These are phyloP conservation scores for Oxytropis ochrocephala DNA, from an alignment of 306 rosid genomes.

Conservation along the genomic window DNA sequence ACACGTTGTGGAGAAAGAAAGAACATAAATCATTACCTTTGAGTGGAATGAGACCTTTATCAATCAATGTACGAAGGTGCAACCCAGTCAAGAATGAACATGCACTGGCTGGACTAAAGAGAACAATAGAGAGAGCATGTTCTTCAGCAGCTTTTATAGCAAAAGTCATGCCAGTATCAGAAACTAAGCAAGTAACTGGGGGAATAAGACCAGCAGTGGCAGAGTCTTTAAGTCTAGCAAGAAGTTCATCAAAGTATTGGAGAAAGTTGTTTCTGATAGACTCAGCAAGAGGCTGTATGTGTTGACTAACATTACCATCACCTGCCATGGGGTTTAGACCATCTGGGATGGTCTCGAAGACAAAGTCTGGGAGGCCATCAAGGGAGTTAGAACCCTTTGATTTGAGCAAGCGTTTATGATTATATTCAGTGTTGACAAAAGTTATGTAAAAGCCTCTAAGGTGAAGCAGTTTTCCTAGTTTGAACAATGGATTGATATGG, in stretches of 20 bases:
- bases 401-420: background rate
- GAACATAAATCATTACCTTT: background rate
- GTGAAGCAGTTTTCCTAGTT: slow-evolving; percentile 12
- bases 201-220: no score
- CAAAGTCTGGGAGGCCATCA: slow-evolving; percentile 8
- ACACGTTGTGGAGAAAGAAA: no score
- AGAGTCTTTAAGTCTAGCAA: no score
- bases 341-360: slow-evolving; percentile 17
- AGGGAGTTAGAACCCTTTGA: background rate
- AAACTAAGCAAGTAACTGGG: no score
- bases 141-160: slow-evolving; percentile 17
- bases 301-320: background rate
- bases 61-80: background rate
- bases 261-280: background rate
- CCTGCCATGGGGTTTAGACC: background rate
- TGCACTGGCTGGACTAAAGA: background rate
- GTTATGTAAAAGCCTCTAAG: slow-evolving; percentile 16
- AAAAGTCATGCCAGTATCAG: background rate
- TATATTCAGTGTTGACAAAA: slow-evolving; percentile 8
- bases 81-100: background rate
- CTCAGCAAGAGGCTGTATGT: background rate
- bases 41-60: slow-evolving; percentile 13
- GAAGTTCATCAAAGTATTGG: no score
- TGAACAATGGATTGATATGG: slow-evolving; percentile 2
- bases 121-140: slow-evolving; percentile 2